phyloP scores from a whole-genome alignment of 192 early-diverging fungal genomes.

The Entomortierella parvispora region DNA sequence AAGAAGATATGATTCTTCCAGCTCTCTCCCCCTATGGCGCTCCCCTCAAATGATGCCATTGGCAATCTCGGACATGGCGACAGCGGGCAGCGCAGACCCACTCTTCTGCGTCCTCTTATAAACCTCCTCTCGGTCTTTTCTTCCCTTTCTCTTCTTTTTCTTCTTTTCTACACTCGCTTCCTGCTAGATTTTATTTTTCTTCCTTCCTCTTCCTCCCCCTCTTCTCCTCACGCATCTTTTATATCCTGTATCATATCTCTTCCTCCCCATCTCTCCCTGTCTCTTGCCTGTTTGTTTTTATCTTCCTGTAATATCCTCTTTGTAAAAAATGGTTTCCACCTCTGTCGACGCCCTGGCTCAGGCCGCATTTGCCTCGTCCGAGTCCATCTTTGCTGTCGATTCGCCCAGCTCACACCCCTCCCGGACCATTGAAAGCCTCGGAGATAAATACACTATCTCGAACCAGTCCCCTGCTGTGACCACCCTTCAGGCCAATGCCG shows the following conservation, averaged over 20 bases:
- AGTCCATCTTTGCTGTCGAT: constrained; percentile 38
- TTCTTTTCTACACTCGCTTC: neutral
- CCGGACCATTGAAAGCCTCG: constrained; percentile 27
- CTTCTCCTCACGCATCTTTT: neutral
- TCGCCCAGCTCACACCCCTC: constrained; percentile 37
- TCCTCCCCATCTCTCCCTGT: constrained; percentile 3
- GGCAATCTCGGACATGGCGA: constrained; percentile 30
- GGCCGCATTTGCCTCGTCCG: constrained; percentile 51
- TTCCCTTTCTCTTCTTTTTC: neutral
- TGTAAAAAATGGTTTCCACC: constrained; percentile 45
- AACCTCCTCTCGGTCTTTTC: neutral
- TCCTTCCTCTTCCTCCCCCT: neutral
- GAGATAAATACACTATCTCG: constrained; percentile 45
- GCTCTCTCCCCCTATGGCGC: no score
- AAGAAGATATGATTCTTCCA: no score
- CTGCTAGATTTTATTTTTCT: constrained; percentile 6
- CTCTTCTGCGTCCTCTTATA: neutral
- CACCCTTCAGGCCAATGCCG: constrained; percentile 44
- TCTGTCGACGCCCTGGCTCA: constrained; percentile 55
- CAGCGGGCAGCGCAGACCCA: neutral
- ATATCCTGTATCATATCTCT: constrained; percentile 32
- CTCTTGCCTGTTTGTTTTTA: constrained; percentile 14
- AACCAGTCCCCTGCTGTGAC: constrained; percentile 42
- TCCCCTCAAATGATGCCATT: neutral
- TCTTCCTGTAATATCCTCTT: constrained; percentile 11